A percentile compares a stretch with the other conserved stretches of the same genome.
Evolutionary conservation across 768 basidiomycete species (phyloP).

Genomic region (Neoboletus brunneissimus): DNA sequence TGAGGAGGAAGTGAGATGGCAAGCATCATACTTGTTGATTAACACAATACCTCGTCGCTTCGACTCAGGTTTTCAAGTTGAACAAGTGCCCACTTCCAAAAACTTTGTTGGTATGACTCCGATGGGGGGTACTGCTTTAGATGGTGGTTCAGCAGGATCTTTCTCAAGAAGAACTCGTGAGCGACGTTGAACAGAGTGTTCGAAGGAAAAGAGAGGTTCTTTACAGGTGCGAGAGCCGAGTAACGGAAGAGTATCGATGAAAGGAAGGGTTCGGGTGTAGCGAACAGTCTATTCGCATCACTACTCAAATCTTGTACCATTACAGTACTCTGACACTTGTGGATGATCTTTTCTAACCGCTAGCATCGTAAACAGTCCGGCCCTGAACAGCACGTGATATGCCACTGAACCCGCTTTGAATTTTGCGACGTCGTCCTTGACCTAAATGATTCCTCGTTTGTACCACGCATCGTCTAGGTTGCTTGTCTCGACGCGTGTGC

Average conservation of each 20-base stretch:
- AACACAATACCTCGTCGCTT: slow-evolving; percentile 45
- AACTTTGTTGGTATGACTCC: slow-evolving; percentile 53
- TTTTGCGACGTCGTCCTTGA: slow-evolving; percentile 11
- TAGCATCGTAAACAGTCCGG: neutral
- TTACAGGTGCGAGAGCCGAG: slow-evolving; percentile 48
- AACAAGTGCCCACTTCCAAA: slow-evolving; percentile 72
- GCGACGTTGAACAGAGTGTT: slow-evolving; percentile 37
- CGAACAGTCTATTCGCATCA: neutral
- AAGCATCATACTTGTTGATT: neutral
- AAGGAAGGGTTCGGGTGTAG: slow-evolving; percentile 17
- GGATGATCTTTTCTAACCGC: neutral
- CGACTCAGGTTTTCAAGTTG: slow-evolving; percentile 46
- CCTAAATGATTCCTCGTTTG: slow-evolving; percentile 25
- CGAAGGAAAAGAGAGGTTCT: slow-evolving; percentile 40
- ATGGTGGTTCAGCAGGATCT: slow-evolving; percentile 51
- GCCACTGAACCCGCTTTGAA: slow-evolving; percentile 3
- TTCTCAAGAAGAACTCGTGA: slow-evolving; percentile 54
- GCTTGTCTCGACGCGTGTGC: slow-evolving; percentile 7
- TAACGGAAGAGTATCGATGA: slow-evolving; percentile 51
- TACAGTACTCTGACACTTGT: neutral
- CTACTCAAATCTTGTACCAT: neutral
- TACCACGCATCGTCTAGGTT: slow-evolving; percentile 10
- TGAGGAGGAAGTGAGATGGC: slow-evolving; percentile 23
- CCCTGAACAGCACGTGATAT: slow-evolving; percentile 29
- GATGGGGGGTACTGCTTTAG: slow-evolving; percentile 62